Base-by-base conservation (phyloP, 495 filamentous ascomycete genomes). In the Acidomyces sp. region DNA sequence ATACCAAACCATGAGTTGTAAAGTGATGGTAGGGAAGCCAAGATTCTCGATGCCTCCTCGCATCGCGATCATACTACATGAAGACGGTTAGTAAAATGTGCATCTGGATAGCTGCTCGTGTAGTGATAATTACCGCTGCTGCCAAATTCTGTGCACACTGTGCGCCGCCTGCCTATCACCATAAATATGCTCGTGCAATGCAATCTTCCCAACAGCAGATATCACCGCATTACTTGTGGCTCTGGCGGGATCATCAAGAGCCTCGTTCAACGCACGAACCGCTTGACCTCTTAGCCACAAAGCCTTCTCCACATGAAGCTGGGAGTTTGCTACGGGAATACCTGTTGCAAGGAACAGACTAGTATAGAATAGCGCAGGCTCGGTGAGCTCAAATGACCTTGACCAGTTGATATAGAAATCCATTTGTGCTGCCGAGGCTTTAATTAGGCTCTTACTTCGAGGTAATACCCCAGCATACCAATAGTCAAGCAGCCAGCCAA, bases 171-270 rank as follows among this genome's bases (percentile, higher is more conserved):
- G 7, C 15, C 34, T 6, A 15, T 37, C 34, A 5, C 34, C 34
- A 15, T 37, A 37, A 9, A 37, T 9, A 15, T 37, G 34, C 19
- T 37, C 34, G 17, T 37, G 34, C 11, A 37, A 17, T 7, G 34
- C 34, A 19, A 37, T 37, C 34, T 37, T 37, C 17, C 34, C 34
- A 4, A 37, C 34, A 4, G 34, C 34, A 10, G 34, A 37, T 18
- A 37, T 37, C 34, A 37, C 4, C 7, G 34, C 34, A 22, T 37
- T 37, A 21, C 12, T 37, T 21, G 34, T 37, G 6, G 11, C 19
- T 9, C 34, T 5, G 4, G 6, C 34, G 11, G 34, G 34, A 21
- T 37, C 34, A 21, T 15, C 10, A 5, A 37, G 19, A 12, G 34
- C 34, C 11, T 37, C 34, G 15, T 37, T 37, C 11, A 37, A 12